Evolutionary conservation across 2,329 filamentous ascomycete genomes (phyloP).

Genomic region (Chalaropsis thielavioides): DNA sequence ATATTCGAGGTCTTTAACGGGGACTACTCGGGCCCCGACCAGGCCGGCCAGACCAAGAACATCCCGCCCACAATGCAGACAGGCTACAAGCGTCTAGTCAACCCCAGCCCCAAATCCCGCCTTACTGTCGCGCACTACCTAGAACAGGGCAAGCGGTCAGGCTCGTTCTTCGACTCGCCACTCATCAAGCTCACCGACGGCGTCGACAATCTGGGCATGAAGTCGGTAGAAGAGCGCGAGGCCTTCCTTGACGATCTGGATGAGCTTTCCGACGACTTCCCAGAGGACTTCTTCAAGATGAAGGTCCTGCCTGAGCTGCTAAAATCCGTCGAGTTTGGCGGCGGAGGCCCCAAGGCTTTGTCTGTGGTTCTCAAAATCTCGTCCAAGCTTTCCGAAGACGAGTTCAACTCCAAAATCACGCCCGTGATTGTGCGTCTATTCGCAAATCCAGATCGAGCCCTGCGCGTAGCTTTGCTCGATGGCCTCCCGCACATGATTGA

Average conservation of each 20-base stretch:
- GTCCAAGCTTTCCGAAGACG: slow-evolving; percentile 71
- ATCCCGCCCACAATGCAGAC: slow-evolving; percentile 80
- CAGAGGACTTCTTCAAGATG: slow-evolving; percentile 95
- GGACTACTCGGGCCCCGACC: slow-evolving; percentile 58
- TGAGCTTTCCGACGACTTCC: slow-evolving; percentile 79
- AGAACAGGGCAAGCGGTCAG: slow-evolving; percentile 68
- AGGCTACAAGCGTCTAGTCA: slow-evolving; percentile 78
- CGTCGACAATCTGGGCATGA: slow-evolving; percentile 83
- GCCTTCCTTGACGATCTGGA: slow-evolving; percentile 73
- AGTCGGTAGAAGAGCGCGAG: slow-evolving; percentile 69
- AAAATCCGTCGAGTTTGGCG: slow-evolving; percentile 98
- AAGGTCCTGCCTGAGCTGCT: slow-evolving; percentile 88
- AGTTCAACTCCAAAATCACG: slow-evolving; percentile 71
- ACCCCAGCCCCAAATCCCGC: slow-evolving; percentile 76
- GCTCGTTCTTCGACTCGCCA: slow-evolving; percentile 84
- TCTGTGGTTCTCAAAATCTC: slow-evolving; percentile 81
- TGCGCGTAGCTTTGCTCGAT: slow-evolving; percentile 81
- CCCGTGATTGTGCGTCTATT: slow-evolving; percentile 82
- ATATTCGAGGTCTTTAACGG: slow-evolving; percentile 90
- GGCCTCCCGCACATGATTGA: slow-evolving; percentile 86
- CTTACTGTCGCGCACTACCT: slow-evolving; percentile 74
- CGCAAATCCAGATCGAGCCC: slow-evolving; percentile 76
- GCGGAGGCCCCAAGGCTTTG: slow-evolving; percentile 84
- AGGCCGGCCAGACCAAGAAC: slow-evolving; percentile 71
- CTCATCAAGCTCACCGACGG: slow-evolving; percentile 85